Evolutionary conservation across 73 alveolate genomes (phyloP), one percentile per base, ranked within the genome.

Genomic region (Stentor roeselii): DNA sequence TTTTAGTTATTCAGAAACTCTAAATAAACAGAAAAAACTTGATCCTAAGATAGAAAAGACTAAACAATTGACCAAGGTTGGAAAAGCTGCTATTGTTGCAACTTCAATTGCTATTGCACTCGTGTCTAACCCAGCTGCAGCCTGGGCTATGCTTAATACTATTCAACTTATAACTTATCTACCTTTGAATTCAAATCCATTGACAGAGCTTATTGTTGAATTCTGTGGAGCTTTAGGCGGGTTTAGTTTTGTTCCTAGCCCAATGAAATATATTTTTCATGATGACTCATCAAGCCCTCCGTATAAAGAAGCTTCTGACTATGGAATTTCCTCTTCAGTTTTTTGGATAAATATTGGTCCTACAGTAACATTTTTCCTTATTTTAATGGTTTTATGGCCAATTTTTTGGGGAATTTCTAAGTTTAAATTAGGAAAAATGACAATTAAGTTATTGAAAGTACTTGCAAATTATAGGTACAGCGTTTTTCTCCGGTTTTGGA

Each of bases 401-500:
- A 67, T 67, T 1, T 21, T 67, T 30, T 67, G 37, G n/a, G 11
- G 21, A 27, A 27, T 34, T 67, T 67, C 80, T 30, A 67, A 67
- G 37, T 30, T 21, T 1, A 21, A 21, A 21, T 21, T 27, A 1
- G 14, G 37, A 30, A 21, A 11, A 36, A 67, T 67, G n/a, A 2
- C 27, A 30, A 34, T 11, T 0, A 67, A 67, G 37, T 34, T 67
- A 1, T 14, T 0, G 14, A 67, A 67, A 67, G 0, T 67, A 34
- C 2, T 67, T 67, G 37, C 42, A 34, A 32, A 67, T n/a, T 67
- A 67, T 34, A n/a, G 34, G 37, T 67, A 21, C 34, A 21, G 2
- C 34, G 14, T 32, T 2, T 67, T 67, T 67, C 14, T 67, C 11
- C 80, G 80, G 21, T 67, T 67, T 67, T 67, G 80, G 80, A 67